phyloP scores from a whole-genome alignment of 148 eudicot species.

The Salicornia ramosissima region DNA sequence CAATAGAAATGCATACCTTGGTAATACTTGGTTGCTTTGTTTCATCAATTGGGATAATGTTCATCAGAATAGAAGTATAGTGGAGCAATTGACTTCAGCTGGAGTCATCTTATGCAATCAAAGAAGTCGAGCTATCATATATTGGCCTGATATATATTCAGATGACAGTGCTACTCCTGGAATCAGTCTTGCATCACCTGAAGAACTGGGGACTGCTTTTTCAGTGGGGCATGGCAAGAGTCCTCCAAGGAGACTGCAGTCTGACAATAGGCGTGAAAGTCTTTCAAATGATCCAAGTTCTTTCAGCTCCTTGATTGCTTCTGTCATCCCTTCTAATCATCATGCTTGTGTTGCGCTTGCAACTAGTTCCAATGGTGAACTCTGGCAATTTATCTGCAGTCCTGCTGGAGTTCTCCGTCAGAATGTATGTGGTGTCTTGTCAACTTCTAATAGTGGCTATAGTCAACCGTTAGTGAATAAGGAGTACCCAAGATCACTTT shows the following conservation, averaged over 20 bases:
- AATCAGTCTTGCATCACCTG: conserved; percentile 39
- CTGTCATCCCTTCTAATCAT: conserved; percentile 43
- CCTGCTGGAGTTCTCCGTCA: conserved; percentile 50
- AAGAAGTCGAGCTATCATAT: conserved; percentile 49
- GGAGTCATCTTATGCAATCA: conserved; percentile 72
- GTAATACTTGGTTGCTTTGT: conserved; percentile 61
- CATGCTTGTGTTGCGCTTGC: conserved; percentile 70
- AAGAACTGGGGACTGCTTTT: conserved; percentile 34
- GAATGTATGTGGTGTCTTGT: conserved; percentile 30
- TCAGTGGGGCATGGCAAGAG: conserved; percentile 35
- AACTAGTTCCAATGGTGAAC: conserved; percentile 65
- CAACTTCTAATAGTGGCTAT: conserved; percentile 29
- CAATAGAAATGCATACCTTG: conserved; percentile 31
- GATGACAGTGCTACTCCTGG: conserved; percentile 36
- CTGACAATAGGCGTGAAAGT: conserved; percentile 34
- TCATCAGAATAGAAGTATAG: conserved; percentile 25
- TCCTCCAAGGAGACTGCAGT: conserved; percentile 35
- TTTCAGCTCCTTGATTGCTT: conserved; percentile 73
- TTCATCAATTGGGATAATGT: conserved; percentile 55
- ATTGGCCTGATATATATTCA: conserved; percentile 81
- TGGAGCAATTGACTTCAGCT: conserved; percentile 43
- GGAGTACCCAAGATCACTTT: conserved; percentile 82
- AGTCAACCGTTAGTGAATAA: conserved; percentile 36
- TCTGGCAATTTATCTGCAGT: conserved; percentile 75
- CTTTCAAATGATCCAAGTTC: conserved; percentile 30